Evolutionary conservation across 2,329 filamentous ascomycete species (phyloP).

Genomic region (Lasiodiplodia sp.): DNA sequence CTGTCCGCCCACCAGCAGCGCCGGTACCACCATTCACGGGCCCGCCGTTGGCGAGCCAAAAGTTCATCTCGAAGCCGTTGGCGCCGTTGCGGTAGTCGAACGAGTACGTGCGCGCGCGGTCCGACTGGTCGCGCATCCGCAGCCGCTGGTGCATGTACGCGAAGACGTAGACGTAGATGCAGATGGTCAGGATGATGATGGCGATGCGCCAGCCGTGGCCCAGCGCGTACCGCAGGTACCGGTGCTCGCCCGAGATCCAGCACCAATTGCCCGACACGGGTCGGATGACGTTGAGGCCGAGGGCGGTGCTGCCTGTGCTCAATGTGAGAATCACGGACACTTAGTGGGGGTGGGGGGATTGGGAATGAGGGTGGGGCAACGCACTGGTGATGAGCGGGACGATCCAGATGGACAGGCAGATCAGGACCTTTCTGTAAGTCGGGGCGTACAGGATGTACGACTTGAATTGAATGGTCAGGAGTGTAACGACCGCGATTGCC

Average conservation of each 20-base stretch:
- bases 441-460: conserved; percentile 44
- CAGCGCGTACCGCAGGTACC: conserved; percentile 52
- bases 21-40: neutral
- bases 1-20: neutral
- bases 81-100: conserved; percentile 14
- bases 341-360: neutral
- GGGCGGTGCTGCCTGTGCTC: conserved; percentile 15
- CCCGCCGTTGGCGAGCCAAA: conserved; percentile 19
- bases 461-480: conserved; percentile 50
- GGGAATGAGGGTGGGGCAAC: neutral
- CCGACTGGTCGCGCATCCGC: conserved; percentile 5
- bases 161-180: conserved; percentile 55
- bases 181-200: conserved; percentile 51
- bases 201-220: conserved; percentile 57
- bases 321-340: neutral
- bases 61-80: conserved; percentile 28
- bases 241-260: conserved; percentile 51
- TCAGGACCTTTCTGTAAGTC: conserved; percentile 39
- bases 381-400: conserved; percentile 50
- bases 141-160: conserved; percentile 38
- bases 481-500: conserved; percentile 53
- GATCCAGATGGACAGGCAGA: conserved; percentile 52
- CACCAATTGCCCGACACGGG: conserved; percentile 59
- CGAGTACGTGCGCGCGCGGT: conserved; percentile 2
- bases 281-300: conserved; percentile 35